Conservation (phyloP, 129 eudicot genomes). For the Helianthus tuberosus region DNA sequence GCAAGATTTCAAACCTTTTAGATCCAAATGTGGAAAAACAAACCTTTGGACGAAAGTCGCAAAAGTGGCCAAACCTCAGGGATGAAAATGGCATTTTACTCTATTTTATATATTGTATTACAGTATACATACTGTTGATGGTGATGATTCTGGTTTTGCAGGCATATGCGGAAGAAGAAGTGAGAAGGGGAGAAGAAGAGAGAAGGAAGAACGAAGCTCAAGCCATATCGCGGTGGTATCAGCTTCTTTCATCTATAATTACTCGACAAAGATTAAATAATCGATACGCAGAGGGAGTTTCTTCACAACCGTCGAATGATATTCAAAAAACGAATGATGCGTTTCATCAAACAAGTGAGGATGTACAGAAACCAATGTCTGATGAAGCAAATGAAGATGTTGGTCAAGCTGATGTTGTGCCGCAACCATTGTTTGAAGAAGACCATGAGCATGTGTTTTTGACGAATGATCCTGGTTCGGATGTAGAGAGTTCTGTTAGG, state of each 20-base stretch:
- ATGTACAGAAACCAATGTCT: slow-evolving; percentile 19
- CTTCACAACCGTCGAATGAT: slow-evolving; percentile 23
- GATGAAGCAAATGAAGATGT: slow-evolving; percentile 27
- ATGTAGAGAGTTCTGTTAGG: slow-evolving; percentile 42
- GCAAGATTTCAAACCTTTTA: no score
- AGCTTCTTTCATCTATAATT: slow-evolving; percentile 87
- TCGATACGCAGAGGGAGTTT: slow-evolving; percentile 51
- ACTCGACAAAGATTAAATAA: slow-evolving; percentile 77
- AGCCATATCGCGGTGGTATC: slow-evolving; percentile 90
- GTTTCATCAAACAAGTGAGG: slow-evolving; percentile 14
- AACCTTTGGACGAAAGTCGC: no score
- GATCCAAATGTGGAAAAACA: no score
- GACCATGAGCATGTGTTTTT: slow-evolving; percentile 77
- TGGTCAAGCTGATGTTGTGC: slow-evolving; percentile 19
- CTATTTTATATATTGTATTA: neutral
- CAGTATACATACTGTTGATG: neutral
- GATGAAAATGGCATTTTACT: no score
- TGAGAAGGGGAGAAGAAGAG: slow-evolving; percentile 73
- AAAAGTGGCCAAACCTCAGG: no score
- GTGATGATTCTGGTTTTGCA: slow-evolving; percentile 27
- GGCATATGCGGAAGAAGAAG: slow-evolving; percentile 88
- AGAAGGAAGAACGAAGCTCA: slow-evolving; percentile 64
- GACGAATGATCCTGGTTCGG: slow-evolving; percentile 43
- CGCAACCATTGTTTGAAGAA: slow-evolving; percentile 21
- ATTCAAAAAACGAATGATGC: slow-evolving; percentile 20